A percentile compares a stretch with the other conserved stretches of the same genome.
Evolutionary conservation across 2,329 filamentous ascomycete species (phyloP).

Genomic region (Sphaerulina vaccinii): DNA sequence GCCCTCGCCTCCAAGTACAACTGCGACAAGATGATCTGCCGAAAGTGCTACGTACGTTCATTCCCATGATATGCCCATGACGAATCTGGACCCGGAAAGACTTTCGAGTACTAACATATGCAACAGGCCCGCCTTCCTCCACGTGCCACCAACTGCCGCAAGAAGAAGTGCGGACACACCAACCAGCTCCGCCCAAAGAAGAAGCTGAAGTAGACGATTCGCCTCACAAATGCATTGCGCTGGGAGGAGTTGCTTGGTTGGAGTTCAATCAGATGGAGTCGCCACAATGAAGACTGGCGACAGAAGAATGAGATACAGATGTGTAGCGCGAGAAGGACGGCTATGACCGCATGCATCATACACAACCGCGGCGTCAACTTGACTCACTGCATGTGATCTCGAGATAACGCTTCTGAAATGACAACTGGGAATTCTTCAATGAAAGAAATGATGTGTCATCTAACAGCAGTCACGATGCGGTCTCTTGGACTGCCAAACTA

Average conservation of each 20-base stretch:
- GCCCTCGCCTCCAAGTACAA: conserved; percentile 99
- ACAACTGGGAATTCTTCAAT: conserved; percentile 10
- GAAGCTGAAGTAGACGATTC: conserved; percentile 81
- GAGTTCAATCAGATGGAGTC: neutral
- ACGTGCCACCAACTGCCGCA: conserved; percentile 99
- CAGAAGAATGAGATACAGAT: conserved; percentile 3
- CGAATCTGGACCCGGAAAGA: conserved; percentile 25
- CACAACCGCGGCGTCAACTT: conserved; percentile 7
- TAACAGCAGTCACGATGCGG: too few relatives aligned
- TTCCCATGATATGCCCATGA: neutral
- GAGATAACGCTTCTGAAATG: conserved; percentile 8
- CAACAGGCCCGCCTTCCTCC: conserved; percentile 77
- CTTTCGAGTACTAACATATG: conserved; percentile 10
- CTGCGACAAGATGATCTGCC: conserved; percentile 99
- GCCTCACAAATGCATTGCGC: conserved; percentile 4
- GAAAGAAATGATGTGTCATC: neutral
- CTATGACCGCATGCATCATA: conserved; percentile 5
- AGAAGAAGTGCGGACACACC: conserved; percentile 99
- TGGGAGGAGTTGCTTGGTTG: conserved; percentile 11
- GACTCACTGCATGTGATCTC: conserved; percentile 13
- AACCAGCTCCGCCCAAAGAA: conserved; percentile 99
- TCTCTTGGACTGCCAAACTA: too few relatives aligned
- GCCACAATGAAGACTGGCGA: neutral
- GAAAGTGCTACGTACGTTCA: conserved; percentile 93
- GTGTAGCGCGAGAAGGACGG: conserved; percentile 13